Percentiles rank a stretch among this genome's conserved stretches.
These are phyloP conservation scores for Neurospora sp. DNA, from an alignment of 495 filamentous ascomycete species.

Conservation along the genomic window DNA sequence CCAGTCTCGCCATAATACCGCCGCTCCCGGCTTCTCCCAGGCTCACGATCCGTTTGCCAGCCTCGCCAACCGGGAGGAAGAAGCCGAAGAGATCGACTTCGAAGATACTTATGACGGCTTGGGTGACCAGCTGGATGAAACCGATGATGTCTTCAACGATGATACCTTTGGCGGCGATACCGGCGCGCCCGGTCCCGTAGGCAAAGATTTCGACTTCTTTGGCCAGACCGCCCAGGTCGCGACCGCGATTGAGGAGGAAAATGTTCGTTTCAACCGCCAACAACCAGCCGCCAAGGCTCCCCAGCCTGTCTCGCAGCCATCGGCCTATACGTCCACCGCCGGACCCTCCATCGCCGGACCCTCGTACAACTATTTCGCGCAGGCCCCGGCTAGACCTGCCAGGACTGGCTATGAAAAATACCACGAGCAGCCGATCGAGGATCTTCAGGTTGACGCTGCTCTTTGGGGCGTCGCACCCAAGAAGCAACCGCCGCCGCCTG, in stretches of 20 bases:
- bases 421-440: slow-evolving; percentile 59
- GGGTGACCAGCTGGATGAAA: slow-evolving; percentile 83
- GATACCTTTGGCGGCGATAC: slow-evolving; percentile 74
- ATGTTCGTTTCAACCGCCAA: slow-evolving; percentile 66
- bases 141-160: slow-evolving; percentile 91
- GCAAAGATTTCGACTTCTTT: slow-evolving; percentile 96
- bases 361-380: slow-evolving; percentile 30
- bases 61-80: slow-evolving; percentile 57
- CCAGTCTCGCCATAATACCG: slow-evolving; percentile 46
- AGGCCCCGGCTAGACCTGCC: slow-evolving; percentile 43
- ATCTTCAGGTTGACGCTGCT: slow-evolving; percentile 84
- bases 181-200: slow-evolving; percentile 37
- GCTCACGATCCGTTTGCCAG: slow-evolving; percentile 82
- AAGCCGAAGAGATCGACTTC: slow-evolving; percentile 81
- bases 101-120: slow-evolving; percentile 98
- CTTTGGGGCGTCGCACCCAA: slow-evolving; percentile 75
- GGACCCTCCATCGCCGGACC: slow-evolving; percentile 7
- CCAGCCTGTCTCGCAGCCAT: slow-evolving; percentile 11
- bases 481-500: slow-evolving; percentile 34
- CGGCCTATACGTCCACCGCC: slow-evolving; percentile 17
- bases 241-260: slow-evolving; percentile 79
- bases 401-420: slow-evolving; percentile 86
- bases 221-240: slow-evolving; percentile 80
- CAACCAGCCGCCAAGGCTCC: slow-evolving; percentile 36
- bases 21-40: slow-evolving; percentile 66